Base-by-base conservation (phyloP, 345 rosid genomes). In the Trapa bicornis region DNA sequence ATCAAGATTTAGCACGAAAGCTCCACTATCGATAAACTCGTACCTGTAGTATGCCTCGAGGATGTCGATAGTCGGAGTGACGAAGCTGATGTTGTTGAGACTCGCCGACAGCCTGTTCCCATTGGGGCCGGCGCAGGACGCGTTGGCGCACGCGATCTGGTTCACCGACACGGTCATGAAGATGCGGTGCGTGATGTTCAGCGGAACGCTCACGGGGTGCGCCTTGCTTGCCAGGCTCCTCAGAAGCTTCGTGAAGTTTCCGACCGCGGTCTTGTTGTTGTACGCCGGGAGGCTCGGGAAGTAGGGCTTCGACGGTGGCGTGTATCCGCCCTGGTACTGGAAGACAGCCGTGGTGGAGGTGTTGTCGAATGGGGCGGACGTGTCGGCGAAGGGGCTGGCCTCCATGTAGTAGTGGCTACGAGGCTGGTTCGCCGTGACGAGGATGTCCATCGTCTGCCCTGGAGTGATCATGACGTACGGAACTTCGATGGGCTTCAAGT, bases 41-140 rank as follows among this genome's bases (percentile, higher is more conserved):
- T 75, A 74, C 81, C 73, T 57, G 75, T 77, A 80, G 66, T 82
- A 85, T 7, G 87, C 89, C 47, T 79, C 74, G 36, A 85, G 70
- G 2, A 80, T 65, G 69, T 73, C 78, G 3, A 75, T 72, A 0
- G 45, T 6, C 4, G 78, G 79, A 7, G 33, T 35, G 0, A 17
- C 67, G 58, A 83, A 83, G 61, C 84, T 83, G 3, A 80, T 65
- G 61, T 86, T 86, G 70, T 74, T 86, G 72, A 80, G 43, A 73
- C 86, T 83, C 0, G 86, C 84, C 14, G 75, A 41, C 5, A 60
- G 3, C 65, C 73, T 65, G 47, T 41, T 65, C 0, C 76, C 68
- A 5, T 54, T 32, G 0, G 67, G 37, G 0, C 73, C 70, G 1
- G 22, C 38, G 5, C 85, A 74, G 0, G 77, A 38, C 4, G 17